These are phyloP conservation scores for Starmerella cellae DNA, from an alignment of 805 yeast species.

Conservation along the genomic window DNA sequence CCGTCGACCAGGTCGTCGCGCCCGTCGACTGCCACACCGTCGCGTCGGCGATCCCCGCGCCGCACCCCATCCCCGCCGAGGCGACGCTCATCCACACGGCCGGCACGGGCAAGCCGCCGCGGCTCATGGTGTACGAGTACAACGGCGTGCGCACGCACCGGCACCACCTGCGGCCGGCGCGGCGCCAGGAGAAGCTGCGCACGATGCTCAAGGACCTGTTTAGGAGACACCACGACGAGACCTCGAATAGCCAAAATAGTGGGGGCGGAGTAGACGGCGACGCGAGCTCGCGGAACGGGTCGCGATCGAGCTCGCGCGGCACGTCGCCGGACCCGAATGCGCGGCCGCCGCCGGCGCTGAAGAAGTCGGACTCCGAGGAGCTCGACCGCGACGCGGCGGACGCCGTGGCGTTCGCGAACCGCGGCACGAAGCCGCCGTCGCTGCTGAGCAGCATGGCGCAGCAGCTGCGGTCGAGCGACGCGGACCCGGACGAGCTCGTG, in stretches of 20 bases:
- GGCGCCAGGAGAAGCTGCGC: slow-evolving; percentile 32
- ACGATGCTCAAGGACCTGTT: slow-evolving; percentile 19
- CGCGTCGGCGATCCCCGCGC: not conserved
- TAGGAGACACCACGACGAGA: slow-evolving; percentile 16
- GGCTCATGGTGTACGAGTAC: slow-evolving; percentile 27
- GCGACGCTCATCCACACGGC: slow-evolving; percentile 6
- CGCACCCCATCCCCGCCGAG: not conserved
- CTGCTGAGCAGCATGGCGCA: slow-evolving; percentile 15
- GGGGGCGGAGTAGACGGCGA: not conserved
- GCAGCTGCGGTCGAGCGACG: slow-evolving; percentile 11
- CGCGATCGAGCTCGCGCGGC: slow-evolving; percentile 3
- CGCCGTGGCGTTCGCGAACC: slow-evolving; percentile 13
- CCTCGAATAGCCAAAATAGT: not conserved
- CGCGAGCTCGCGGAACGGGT: not conserved
- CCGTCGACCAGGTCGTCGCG: too few relatives aligned
- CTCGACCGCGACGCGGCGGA: slow-evolving; percentile 18
- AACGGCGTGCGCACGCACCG: slow-evolving; percentile 47
- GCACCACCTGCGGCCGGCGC: slow-evolving; percentile 59
- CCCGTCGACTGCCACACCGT: not conserved
- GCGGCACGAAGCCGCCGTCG: slow-evolving; percentile 18
- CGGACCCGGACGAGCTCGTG: slow-evolving; percentile 18
- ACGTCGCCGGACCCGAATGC: slow-evolving; percentile 3
- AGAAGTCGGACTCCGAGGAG: slow-evolving; percentile 6
- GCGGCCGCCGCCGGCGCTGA: not conserved
- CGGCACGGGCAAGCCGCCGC: slow-evolving; percentile 19